Percentiles rank a stretch among this genome's conserved stretches.
phyloP scores from a whole-genome alignment of 768 basidiomycete genomes.

The Gymnopilus junonius region DNA sequence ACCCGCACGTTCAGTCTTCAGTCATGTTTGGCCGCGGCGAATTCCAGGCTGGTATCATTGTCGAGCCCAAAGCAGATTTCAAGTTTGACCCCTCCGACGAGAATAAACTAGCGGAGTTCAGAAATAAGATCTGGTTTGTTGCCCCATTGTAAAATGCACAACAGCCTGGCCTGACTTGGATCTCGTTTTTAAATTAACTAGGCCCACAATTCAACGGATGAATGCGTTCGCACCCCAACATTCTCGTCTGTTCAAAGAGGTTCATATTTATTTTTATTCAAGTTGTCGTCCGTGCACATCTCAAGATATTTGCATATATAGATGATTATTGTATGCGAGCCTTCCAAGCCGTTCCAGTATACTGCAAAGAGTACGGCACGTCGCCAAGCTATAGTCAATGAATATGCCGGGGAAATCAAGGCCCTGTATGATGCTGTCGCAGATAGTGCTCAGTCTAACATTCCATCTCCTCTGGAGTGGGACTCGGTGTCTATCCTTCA shows the following conservation, averaged over 20 bases:
- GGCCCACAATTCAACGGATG: not conserved
- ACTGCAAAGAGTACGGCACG: constrained; percentile 45
- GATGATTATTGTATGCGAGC: constrained; percentile 47
- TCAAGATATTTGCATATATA: constrained; percentile 12
- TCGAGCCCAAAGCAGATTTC: constrained; percentile 11
- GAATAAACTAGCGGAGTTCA: not conserved
- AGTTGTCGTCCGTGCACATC: too few species aligned
- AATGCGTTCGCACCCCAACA: not conserved
- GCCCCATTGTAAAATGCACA: not conserved
- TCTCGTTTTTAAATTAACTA: not conserved
- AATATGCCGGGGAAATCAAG: constrained; percentile 46
- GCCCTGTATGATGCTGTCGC: constrained; percentile 6
- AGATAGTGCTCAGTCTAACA: constrained; percentile 17
- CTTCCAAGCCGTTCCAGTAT: constrained; percentile 44
- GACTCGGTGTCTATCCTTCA: not conserved
- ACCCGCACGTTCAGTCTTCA: constrained; percentile 2
- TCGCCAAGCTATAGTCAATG: constrained; percentile 38
- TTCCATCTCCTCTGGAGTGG: constrained; percentile 6
- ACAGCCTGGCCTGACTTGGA: not conserved
- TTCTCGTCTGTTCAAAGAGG: constrained; percentile 6
- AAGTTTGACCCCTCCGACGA: constrained; percentile 6
- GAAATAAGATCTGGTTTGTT: not conserved
- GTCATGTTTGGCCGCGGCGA: constrained; percentile 18
- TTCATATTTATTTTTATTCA: not conserved
- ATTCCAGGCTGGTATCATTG: constrained; percentile 15